A percentile compares a stretch with the other conserved stretches of the same genome.
Conservation (phyloP, 108 stramenopile species). For the Ochromonas danica region DNA sequence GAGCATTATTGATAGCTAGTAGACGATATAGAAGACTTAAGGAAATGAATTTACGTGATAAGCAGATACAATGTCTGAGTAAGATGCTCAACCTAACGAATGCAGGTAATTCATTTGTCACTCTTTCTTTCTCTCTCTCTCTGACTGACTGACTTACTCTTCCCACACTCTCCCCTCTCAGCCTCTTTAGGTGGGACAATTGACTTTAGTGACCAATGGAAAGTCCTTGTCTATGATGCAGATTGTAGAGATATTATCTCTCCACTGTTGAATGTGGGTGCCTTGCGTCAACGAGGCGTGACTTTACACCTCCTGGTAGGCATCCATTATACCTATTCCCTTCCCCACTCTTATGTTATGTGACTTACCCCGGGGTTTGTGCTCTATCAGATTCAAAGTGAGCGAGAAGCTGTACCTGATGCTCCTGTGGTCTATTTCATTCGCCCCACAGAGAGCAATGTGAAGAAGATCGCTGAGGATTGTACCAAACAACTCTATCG, state of each 20-base stretch:
- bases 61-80: too few species aligned
- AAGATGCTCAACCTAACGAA: too few species aligned
- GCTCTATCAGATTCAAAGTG: constrained; percentile 12
- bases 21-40: too few species aligned
- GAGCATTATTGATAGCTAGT: too few species aligned
- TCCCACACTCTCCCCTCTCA: too few species aligned
- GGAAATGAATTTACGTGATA: too few species aligned
- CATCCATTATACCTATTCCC: constrained; percentile 36
- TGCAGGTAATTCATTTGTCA: too few species aligned
- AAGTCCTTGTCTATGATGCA: constrained; percentile 92
- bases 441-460: constrained; percentile 81
- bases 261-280: constrained; percentile 84
- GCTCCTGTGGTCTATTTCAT: constrained; percentile 95
- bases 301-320: constrained; percentile 85
- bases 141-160: too few species aligned
- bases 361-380: too few species aligned
- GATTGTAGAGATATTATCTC: constrained; percentile 90
- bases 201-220: constrained; percentile 72
- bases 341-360: not conserved
- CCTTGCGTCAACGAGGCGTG: constrained; percentile 87
- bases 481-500: constrained; percentile 68
- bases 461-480: constrained; percentile 81
- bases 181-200: not conserved
- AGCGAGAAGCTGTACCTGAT: constrained; percentile 64
- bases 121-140: too few species aligned